Conservation (phyloP, 2,329 filamentous ascomycete species). For the Talaromyces sp. region DNA sequence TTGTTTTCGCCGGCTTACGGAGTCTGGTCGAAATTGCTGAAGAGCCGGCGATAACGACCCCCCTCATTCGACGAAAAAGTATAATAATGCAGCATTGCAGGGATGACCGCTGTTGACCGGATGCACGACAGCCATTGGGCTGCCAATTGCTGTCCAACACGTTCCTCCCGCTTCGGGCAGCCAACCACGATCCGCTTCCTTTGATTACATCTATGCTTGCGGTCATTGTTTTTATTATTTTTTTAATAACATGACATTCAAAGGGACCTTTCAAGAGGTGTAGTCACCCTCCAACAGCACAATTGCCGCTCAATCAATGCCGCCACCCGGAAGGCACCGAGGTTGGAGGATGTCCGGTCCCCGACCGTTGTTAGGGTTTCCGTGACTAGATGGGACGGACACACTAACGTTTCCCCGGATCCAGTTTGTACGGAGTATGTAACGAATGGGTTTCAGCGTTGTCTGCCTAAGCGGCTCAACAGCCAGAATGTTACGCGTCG, state of each 20-base stretch:
- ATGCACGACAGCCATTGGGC: slow-evolving; percentile 8
- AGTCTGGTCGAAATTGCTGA: background rate
- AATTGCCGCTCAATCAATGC: background rate
- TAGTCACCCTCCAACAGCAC: background rate
- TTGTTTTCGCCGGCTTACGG: background rate
- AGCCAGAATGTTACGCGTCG: background rate
- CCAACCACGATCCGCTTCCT: slow-evolving; percentile 5
- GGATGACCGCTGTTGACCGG: slow-evolving; percentile 11
- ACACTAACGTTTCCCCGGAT: background rate
- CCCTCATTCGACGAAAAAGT: background rate
- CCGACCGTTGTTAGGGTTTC: background rate
- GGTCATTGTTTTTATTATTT: background rate
- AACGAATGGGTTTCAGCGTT: background rate
- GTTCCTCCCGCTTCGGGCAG: slow-evolving; percentile 8
- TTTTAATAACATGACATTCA: background rate
- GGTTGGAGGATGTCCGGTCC: background rate
- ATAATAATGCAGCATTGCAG: background rate
- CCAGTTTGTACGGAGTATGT: background rate
- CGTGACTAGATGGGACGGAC: background rate
- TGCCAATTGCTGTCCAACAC: slow-evolving; percentile 12
- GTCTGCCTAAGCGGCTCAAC: slow-evolving; percentile 1
- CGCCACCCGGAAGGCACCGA: background rate
- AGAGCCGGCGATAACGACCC: background rate
- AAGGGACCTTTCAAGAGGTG: background rate
- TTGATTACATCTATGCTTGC: background rate